Conservation (phyloP, 495 filamentous ascomycete genomes). For the Chaetomium cochliodes region DNA sequence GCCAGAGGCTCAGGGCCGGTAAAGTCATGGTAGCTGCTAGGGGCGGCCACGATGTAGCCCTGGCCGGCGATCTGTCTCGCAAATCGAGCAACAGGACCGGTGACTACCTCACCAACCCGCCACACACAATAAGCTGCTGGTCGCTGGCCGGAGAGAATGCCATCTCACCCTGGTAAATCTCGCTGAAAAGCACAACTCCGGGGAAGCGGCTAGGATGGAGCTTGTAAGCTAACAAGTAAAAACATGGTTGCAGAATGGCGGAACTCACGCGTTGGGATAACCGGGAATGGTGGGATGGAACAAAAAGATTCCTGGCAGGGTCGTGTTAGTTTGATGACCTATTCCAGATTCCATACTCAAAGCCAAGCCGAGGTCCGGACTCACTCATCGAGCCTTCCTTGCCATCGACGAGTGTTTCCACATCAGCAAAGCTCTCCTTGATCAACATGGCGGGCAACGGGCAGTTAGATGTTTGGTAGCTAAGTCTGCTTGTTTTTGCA, state of each 20-base stretch:
- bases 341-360: not conserved
- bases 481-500: not conserved
- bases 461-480: not conserved
- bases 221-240: conserved; percentile 24
- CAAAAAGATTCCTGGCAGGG: conserved; percentile 70
- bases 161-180: conserved; percentile 86
- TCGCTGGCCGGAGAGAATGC: conserved; percentile 7
- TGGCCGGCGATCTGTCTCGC: conserved; percentile 89
- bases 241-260: conserved; percentile 10
- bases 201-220: conserved; percentile 63
- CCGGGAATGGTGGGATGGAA: conserved; percentile 82
- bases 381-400: conserved; percentile 51
- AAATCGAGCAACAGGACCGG: conserved; percentile 87
- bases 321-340: not conserved
- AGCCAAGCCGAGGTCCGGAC: not conserved
- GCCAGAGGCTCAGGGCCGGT: conserved; percentile 77
- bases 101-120: conserved; percentile 58
- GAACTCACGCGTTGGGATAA: conserved; percentile 71
- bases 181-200: conserved; percentile 86
- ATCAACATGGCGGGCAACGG: conserved; percentile 44
- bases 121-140: not conserved
- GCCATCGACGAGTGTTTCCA: conserved; percentile 44
- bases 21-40: conserved; percentile 92
- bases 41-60: conserved; percentile 90
- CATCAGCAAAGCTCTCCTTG: conserved; percentile 46